phyloP scores from a whole-genome alignment of 2,329 filamentous ascomycete species.

The Nemania sp. region DNA sequence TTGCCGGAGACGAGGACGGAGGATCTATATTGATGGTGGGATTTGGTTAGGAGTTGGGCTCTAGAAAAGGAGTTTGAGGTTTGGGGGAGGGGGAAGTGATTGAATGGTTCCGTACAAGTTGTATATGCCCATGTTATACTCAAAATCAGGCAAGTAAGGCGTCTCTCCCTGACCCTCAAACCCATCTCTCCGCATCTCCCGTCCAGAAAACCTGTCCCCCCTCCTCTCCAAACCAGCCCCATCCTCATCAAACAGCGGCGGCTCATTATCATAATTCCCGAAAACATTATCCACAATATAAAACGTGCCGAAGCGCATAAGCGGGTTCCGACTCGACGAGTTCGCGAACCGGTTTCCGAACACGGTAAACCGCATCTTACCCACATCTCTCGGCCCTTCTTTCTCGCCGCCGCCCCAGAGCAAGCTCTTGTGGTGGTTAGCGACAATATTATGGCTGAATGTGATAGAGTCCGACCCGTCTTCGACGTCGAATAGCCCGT shows the following conservation, averaged over 20 bases:
- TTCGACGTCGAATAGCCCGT: conserved; percentile 29
- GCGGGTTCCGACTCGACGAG: conserved; percentile 26
- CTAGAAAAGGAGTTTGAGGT: too few relatives aligned
- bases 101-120: conserved; percentile 24
- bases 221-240: too few relatives aligned
- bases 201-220: not conserved
- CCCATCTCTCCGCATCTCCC: not conserved
- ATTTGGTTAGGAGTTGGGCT: not conserved
- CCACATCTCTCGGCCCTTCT: conserved; percentile 24
- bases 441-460: conserved; percentile 30
- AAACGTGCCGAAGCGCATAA: conserved; percentile 31
- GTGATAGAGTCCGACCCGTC: conserved; percentile 29
- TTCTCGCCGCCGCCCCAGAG: conserved; percentile 32
- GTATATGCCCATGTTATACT: conserved; percentile 30
- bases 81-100: not conserved
- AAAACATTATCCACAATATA: conserved; percentile 30
- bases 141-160: conserved; percentile 23
- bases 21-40: conserved; percentile 15
- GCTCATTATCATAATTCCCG: conserved; percentile 21
- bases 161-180: not conserved
- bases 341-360: conserved; percentile 28
- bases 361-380: conserved; percentile 29
- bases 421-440: conserved; percentile 31
- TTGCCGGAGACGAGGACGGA: conserved; percentile 29
- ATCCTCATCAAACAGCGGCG: too few relatives aligned